A percentile compares a stretch with the other conserved stretches of the same genome.
phyloP scores from a whole-genome alignment of 176 grass and related monocot species.

The Musa troglodytarum region DNA sequence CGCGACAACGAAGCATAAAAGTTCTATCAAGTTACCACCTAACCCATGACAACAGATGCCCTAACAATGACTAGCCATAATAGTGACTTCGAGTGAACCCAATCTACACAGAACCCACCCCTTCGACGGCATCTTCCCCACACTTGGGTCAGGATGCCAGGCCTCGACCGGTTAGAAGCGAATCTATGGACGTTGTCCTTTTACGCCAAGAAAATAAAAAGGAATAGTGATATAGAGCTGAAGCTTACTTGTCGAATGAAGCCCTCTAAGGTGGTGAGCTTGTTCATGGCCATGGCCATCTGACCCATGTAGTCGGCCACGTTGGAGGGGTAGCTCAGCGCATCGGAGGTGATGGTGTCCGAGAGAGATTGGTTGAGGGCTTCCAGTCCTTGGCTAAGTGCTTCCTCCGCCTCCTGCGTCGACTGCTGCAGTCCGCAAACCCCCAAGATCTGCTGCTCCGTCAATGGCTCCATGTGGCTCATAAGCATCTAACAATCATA shows the following conservation, averaged over 20 bases:
- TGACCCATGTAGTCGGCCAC: conserved; percentile 29
- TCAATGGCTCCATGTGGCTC: conserved; percentile 41
- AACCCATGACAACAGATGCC: too few relatives aligned
- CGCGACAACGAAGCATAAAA: too few relatives aligned
- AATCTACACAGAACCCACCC: too few relatives aligned
- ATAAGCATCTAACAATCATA: conserved; percentile 23
- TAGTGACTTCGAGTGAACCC: too few relatives aligned
- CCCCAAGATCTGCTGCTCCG: conserved; percentile 39
- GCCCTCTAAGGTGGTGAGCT: conserved; percentile 27
- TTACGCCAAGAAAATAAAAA: not conserved
- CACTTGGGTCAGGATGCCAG: too few relatives aligned
- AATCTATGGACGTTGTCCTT: too few relatives aligned
- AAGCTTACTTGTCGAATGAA: conserved; percentile 34
- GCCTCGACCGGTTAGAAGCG: too few relatives aligned
- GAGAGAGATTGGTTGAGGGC: conserved; percentile 39
- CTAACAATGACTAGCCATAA: too few relatives aligned
- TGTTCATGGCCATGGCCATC: conserved; percentile 43
- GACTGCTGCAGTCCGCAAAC: conserved; percentile 34
- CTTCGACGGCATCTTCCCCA: too few relatives aligned
- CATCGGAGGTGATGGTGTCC: conserved; percentile 36
- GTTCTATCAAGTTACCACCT: too few relatives aligned
- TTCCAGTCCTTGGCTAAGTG: conserved; percentile 29
- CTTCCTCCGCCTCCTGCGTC: conserved; percentile 36
- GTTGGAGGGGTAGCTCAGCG: conserved; percentile 21
- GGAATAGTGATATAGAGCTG: not conserved